Evolutionary conservation across 2,329 filamentous ascomycete genomes (phyloP), one percentile per base, ranked within the genome.

Genomic region (Aureobasidium pullulans): DNA sequence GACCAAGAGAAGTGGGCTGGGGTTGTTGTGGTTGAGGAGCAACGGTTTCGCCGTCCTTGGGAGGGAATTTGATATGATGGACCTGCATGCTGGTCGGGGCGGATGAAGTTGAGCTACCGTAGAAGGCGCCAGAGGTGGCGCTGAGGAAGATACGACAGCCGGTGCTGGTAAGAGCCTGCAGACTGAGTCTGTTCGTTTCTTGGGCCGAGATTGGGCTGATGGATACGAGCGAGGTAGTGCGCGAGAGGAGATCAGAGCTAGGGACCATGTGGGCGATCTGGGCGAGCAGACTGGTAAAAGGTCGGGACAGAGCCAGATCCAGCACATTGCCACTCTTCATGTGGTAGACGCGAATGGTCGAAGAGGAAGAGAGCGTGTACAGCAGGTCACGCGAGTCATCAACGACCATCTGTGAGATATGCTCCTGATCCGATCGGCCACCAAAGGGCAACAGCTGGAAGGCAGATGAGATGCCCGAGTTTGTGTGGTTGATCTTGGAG

Each of bases 31-130:
- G 23, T 11, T 63, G 59, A 44, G 61, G 39, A 29, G 62, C 60
- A 28, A 62, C 65, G 46, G 71, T 67, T 19, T 43, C 39, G 43
- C 29, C 13, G n/a, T 57, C 54, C 40, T 77, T 72, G 0, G 94
- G 94, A 1, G 95, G 94, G 61, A 96, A 96, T 70, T 94, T 95
- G 73, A 99, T 90, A 69, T 96, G 94, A 66, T 95, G 88, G n/a
- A 96, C 85, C 72, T 96, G 92, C 90, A 99, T 96, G 73, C 90
- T 96, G 66, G 89, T 92, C 0, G 94, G 92, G 7, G 83, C 80
- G 19, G 82, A 79, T 23, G 82, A 81, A 13, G 80, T 81, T 32
- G 84, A 79, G 59, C 76, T 74, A 58, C 76, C 72, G 75, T 87
- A 88, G 2, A 84, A 86, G 1, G 84, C 83, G 16, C 90, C 87